Evolutionary conservation across 2,329 filamentous ascomycete genomes (phyloP).

Genomic region (Alternaria triticimaculans): DNA sequence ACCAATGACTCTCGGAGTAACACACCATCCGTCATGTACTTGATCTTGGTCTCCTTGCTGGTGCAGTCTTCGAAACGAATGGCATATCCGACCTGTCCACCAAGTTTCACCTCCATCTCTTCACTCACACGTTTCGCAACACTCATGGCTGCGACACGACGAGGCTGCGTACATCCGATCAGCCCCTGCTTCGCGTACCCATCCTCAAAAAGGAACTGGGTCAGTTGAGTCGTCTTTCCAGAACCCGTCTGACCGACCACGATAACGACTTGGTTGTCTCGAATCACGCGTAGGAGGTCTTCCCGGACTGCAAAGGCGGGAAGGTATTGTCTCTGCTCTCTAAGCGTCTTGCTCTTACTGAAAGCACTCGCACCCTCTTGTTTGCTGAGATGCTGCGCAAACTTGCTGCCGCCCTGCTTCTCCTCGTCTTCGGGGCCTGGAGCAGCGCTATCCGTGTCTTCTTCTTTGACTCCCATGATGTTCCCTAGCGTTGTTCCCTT

Average conservation of each 20-base stretch:
- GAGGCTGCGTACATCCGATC: slow-evolving; percentile 95
- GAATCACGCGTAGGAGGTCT: slow-evolving; percentile 86
- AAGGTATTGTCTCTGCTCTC: slow-evolving; percentile 90
- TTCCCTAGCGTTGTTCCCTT: slow-evolving; percentile 93
- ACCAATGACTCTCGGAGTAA: slow-evolving; percentile 90
- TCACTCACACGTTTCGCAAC: slow-evolving; percentile 97
- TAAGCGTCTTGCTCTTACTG: slow-evolving; percentile 87
- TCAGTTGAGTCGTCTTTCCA: slow-evolving; percentile 96
- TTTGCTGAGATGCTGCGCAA: slow-evolving; percentile 88
- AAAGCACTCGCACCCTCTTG: slow-evolving; percentile 84
- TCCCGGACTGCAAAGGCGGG: slow-evolving; percentile 97
- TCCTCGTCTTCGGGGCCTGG: slow-evolving; percentile 77
- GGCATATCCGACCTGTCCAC: slow-evolving; percentile 88
- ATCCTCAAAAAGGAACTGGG: slow-evolving; percentile 94
- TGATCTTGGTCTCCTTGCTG: slow-evolving; percentile 92
- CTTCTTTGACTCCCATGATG: slow-evolving; percentile 93
- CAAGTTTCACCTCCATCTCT: slow-evolving; percentile 94
- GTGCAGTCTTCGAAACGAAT: slow-evolving; percentile 99
- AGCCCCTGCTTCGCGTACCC: slow-evolving; percentile 87
- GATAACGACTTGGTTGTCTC: slow-evolving; percentile 96
- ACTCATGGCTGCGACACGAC: slow-evolving; percentile 97
- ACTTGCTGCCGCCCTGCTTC: slow-evolving; percentile 74
- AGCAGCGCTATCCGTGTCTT: slow-evolving; percentile 84
- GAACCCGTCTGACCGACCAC: slow-evolving; percentile 97
- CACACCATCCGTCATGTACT: slow-evolving; percentile 99